Evolutionary conservation across 441 rosid species (phyloP).

Genomic region (Populus hybrid): DNA sequence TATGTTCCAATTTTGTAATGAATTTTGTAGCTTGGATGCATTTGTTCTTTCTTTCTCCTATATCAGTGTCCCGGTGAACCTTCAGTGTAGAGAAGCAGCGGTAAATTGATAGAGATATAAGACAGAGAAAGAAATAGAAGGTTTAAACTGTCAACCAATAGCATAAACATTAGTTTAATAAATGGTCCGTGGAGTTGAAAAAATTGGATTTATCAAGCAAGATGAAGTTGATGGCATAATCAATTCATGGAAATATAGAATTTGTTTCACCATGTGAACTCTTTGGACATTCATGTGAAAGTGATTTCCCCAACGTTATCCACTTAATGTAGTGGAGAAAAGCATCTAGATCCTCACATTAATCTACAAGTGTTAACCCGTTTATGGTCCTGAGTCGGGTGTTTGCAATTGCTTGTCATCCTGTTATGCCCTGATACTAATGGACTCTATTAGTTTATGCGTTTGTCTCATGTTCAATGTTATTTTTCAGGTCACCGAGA

Average conservation of each 20-base stretch:
- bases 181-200: neutral
- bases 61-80: neutral
- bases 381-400: neutral
- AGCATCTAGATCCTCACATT: neutral
- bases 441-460: neutral
- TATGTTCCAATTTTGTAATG: neutral
- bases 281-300: neutral
- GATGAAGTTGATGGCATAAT: neutral
- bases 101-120: neutral
- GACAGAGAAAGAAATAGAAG: neutral
- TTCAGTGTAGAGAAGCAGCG: neutral
- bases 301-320: neutral
- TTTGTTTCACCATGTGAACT: neutral
- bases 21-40: neutral
- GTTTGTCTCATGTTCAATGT: neutral
- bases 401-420: neutral
- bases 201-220: neutral
- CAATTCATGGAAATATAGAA: neutral
- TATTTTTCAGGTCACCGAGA: constrained; percentile 74
- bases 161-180: too few species aligned
- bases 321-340: neutral
- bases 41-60: neutral
- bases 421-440: neutral
- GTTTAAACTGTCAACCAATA: neutral
- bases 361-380: neutral